Conservation (phyloP, 1,284 basidiomycete species). For the Lentinus polychrous region DNA sequence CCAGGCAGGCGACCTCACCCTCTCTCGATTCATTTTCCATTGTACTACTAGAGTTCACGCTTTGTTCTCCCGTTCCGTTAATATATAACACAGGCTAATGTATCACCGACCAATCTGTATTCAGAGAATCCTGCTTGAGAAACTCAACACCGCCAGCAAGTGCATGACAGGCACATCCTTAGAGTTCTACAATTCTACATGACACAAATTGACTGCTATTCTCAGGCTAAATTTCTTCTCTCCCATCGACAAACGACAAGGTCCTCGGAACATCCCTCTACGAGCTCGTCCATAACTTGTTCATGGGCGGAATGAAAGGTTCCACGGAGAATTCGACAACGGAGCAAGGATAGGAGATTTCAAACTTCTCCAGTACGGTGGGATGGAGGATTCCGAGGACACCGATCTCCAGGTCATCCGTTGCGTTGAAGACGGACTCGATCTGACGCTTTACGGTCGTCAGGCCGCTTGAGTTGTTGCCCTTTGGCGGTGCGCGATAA, state of each 20-base stretch:
- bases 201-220: too few relatives aligned
- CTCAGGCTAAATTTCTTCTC: too few relatives aligned
- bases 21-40: not conserved
- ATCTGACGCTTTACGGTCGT: slow-evolving; percentile 26
- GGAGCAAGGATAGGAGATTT: slow-evolving; percentile 94
- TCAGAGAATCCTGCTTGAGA: too few relatives aligned
- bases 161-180: too few relatives aligned
- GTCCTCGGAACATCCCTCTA: too few relatives aligned
- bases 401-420: slow-evolving; percentile 69
- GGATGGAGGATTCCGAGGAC: slow-evolving; percentile 88
- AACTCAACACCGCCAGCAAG: too few relatives aligned
- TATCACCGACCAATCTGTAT: too few relatives aligned
- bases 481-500: slow-evolving; percentile 57
- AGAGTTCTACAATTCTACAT: too few relatives aligned
- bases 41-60: too few relatives aligned
- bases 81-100: too few relatives aligned
- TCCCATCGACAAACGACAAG: too few relatives aligned
- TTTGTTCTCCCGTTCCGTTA: too few relatives aligned
- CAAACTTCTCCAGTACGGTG: slow-evolving; percentile 84
- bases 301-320: slow-evolving; percentile 73
- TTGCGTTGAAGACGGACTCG: slow-evolving; percentile 23
- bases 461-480: slow-evolving; percentile 11
- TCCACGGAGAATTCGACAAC: slow-evolving; percentile 92
- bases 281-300: slow-evolving; percentile 20
- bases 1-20: not conserved